These are phyloP conservation scores for Harrya chromipes DNA, from an alignment of 768 basidiomycete species.

Conservation along the genomic window DNA sequence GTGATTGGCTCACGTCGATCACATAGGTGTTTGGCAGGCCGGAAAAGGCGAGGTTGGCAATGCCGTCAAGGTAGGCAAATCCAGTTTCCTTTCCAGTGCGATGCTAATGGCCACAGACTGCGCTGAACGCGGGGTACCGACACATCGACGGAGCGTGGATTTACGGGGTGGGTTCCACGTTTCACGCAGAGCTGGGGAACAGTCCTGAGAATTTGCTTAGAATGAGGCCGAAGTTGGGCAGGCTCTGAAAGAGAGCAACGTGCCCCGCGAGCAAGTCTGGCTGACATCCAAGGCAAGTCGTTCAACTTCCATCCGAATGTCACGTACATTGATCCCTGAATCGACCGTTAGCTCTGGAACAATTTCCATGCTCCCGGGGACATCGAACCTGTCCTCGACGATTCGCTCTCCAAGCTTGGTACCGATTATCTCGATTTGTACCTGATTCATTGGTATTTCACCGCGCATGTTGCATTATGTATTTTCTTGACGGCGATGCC, in stretches of 20 bases:
- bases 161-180: conserved; percentile 47
- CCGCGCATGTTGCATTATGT: neutral
- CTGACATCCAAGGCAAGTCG: conserved; percentile 53
- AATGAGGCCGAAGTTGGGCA: conserved; percentile 70
- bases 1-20: conserved; percentile 1
- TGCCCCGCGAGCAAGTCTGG: conserved; percentile 65
- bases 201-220: conserved; percentile 28
- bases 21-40: conserved; percentile 62
- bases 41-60: conserved; percentile 54
- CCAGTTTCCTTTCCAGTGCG: too few species aligned
- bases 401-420: conserved; percentile 57
- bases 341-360: conserved; percentile 59
- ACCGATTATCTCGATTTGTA: conserved; percentile 78
- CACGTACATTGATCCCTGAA: neutral
- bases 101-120: conserved; percentile 36
- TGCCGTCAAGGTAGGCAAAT: conserved; percentile 54
- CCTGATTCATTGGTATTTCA: conserved; percentile 69
- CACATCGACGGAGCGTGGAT: conserved; percentile 76
- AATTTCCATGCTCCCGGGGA: conserved; percentile 72
- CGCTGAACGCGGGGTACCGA: conserved; percentile 59
- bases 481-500: neutral
- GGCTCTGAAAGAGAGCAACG: conserved; percentile 54
- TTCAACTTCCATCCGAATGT: neutral
- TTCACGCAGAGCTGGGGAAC: neutral
- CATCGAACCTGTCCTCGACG: conserved; percentile 63